These are phyloP conservation scores for button mushroom (Agaricus bisporus) DNA, from an alignment of 768 basidiomycete genomes.

Conservation along the genomic window DNA sequence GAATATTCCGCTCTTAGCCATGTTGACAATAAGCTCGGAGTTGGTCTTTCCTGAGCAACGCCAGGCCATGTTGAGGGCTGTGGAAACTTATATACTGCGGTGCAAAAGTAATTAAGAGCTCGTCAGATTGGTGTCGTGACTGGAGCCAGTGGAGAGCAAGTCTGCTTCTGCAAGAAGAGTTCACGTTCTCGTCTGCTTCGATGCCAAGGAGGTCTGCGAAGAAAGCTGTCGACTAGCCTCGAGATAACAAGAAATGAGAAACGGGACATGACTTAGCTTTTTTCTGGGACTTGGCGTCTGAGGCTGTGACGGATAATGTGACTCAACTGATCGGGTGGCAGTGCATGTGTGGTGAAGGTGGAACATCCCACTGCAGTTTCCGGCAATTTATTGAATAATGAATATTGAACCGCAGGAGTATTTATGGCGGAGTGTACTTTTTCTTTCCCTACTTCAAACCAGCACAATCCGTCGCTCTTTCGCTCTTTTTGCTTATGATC, in stretches of 20 bases:
- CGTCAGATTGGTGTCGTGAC: background rate
- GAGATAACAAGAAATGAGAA: too few species aligned
- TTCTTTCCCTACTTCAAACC: background rate
- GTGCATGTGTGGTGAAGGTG: background rate
- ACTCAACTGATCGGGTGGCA: background rate
- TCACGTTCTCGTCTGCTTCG: too few species aligned
- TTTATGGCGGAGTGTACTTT: background rate
- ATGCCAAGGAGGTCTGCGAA: too few species aligned
- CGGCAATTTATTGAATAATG: background rate
- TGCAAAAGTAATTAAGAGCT: background rate
- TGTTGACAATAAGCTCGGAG: slow-evolving; percentile 64
- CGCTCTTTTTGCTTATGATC: background rate
- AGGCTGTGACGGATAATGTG: slow-evolving; percentile 1
- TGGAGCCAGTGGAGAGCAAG: too few species aligned
- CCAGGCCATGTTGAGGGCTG: slow-evolving; percentile 65
- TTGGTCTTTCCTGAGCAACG: slow-evolving; percentile 66
- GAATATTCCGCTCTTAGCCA: slow-evolving; percentile 50
- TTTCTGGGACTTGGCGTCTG: background rate
- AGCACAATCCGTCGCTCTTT: background rate
- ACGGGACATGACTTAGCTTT: background rate
- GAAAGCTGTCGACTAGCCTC: too few species aligned
- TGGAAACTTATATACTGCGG: background rate
- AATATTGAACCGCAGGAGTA: background rate
- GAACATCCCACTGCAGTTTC: background rate
- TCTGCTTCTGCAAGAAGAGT: too few species aligned